Evolutionary conservation across 352 stramenopile species (phyloP).

Genomic region (Stramenopiles sp.): DNA sequence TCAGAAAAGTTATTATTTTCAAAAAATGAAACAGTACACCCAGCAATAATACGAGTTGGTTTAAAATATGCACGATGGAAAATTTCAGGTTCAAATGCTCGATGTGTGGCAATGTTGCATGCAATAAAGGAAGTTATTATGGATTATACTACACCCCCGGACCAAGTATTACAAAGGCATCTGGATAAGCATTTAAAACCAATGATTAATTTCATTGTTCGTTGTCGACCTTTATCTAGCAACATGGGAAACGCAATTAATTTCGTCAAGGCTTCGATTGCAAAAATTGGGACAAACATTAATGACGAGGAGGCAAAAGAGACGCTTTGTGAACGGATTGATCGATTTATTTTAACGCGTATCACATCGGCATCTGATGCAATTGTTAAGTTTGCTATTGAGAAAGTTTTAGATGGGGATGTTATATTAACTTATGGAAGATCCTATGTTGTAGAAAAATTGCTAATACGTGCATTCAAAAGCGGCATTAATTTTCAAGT

Average conservation of each 20-base stretch:
- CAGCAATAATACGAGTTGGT: constrained; percentile 61
- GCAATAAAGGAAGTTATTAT: constrained; percentile 65
- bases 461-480: constrained; percentile 39
- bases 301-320: constrained; percentile 56
- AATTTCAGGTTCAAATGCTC: constrained; percentile 65
- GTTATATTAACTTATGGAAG: constrained; percentile 81
- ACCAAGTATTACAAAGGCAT: constrained; percentile 35
- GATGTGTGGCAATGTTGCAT: constrained; percentile 75
- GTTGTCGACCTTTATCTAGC: constrained; percentile 73
- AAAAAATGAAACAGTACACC: constrained; percentile 43
- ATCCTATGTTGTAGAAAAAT: constrained; percentile 63
- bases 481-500: constrained; percentile 46
- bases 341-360: constrained; percentile 74
- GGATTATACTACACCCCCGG: constrained; percentile 53
- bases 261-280: constrained; percentile 64
- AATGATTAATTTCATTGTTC: constrained; percentile 77
- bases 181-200: constrained; percentile 66
- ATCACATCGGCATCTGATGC: constrained; percentile 68
- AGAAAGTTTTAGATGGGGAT: constrained; percentile 67
- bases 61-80: constrained; percentile 66
- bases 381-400: constrained; percentile 56
- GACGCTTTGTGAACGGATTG: constrained; percentile 60
- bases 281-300: constrained; percentile 52
- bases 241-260: constrained; percentile 86
- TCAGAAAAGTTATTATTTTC: constrained; percentile 44